Conservation (phyloP, 2,329 filamentous ascomycete genomes). For the Hirsutella thompsonii region DNA sequence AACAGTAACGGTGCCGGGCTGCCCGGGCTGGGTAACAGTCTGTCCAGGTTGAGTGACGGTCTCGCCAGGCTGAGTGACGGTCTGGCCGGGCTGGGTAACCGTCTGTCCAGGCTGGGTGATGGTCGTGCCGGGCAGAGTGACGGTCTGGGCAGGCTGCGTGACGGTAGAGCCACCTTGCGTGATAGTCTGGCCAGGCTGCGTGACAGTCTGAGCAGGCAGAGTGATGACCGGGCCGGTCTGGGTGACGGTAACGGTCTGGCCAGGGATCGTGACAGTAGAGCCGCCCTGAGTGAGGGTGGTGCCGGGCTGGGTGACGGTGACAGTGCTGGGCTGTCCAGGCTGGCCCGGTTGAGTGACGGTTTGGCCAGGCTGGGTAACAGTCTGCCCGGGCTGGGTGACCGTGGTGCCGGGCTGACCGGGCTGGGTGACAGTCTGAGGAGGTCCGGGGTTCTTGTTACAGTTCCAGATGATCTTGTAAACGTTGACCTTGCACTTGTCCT, state of each 20-base stretch:
- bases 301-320: background rate
- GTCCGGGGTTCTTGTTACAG: conserved; percentile 30
- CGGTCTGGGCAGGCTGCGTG: background rate
- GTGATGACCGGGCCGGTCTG: background rate
- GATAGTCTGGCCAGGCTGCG: background rate
- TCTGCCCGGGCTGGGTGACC: background rate
- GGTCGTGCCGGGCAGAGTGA: background rate
- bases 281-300: background rate
- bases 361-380: background rate
- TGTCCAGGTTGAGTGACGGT: background rate
- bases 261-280: background rate
- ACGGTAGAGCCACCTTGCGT: background rate
- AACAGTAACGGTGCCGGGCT: conserved; percentile 16
- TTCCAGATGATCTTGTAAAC: conserved; percentile 40
- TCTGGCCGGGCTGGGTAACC: background rate
- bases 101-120: background rate
- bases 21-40: conserved; percentile 4
- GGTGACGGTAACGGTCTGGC: background rate
- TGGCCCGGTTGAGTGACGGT: background rate
- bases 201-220: background rate
- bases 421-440: background rate
- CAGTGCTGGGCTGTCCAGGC: background rate
- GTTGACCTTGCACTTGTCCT: conserved; percentile 51
- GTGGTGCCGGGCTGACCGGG: background rate
- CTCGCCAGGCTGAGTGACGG: background rate